These are phyloP conservation scores for Rhizopogon vulgaris DNA, from an alignment of 768 basidiomycete genomes.

Conservation along the genomic window DNA sequence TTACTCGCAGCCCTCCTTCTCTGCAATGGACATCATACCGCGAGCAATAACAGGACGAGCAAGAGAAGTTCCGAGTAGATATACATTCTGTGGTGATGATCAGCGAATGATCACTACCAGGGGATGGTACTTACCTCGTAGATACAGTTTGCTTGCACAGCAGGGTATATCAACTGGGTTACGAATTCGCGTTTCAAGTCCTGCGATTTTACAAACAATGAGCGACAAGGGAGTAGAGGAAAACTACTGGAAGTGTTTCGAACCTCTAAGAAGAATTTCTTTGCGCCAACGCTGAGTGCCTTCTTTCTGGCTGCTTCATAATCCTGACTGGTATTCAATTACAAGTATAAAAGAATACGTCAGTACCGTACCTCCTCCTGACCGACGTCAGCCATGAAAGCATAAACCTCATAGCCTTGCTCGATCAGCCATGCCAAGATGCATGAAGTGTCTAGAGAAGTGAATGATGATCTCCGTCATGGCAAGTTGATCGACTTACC, in stretches of 20 bases:
- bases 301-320: conserved; percentile 89
- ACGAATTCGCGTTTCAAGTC: conserved; percentile 94
- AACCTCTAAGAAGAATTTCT: conserved; percentile 91
- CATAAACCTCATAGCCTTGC: conserved; percentile 93
- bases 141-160: conserved; percentile 97
- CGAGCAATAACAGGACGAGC: conserved; percentile 98
- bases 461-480: background rate
- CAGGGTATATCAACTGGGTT: conserved; percentile 94
- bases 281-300: conserved; percentile 87
- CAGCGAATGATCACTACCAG: background rate
- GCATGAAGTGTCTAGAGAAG: conserved; percentile 83
- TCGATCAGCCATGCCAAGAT: conserved; percentile 99
- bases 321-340: conserved; percentile 48
- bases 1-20: conserved; percentile 91
- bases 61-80: conserved; percentile 95
- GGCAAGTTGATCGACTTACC: conserved; percentile 47
- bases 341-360: background rate
- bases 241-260: background rate
- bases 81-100: conserved; percentile 66
- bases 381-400: conserved; percentile 95
- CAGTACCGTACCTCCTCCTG: conserved; percentile 78
- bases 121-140: conserved; percentile 65
- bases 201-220: conserved; percentile 31
- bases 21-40: conserved; percentile 94
- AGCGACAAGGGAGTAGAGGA: background rate